Evolutionary conservation across 169 alveolate genomes (phyloP).

Genomic region (Plasmodium vivax): DNA sequence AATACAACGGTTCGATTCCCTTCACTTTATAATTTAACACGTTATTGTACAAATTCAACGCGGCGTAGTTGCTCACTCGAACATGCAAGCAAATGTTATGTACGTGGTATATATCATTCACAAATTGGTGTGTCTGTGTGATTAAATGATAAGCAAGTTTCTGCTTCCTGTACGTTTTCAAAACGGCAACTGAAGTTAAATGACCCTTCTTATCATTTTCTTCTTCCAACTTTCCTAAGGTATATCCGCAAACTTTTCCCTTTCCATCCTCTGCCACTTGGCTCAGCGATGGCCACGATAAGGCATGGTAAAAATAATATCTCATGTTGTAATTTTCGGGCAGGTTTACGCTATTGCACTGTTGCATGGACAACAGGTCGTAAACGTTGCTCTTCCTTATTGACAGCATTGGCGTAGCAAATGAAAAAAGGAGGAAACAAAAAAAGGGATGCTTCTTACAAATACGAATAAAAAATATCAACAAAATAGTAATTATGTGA

Average conservation of each 20-base stretch:
- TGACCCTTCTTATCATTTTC: constrained; percentile 84
- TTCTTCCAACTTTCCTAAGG: constrained; percentile 84
- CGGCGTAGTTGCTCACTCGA: constrained; percentile 83
- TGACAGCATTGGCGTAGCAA: constrained; percentile 75
- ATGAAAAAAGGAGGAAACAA: not conserved
- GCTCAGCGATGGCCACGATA: constrained; percentile 95
- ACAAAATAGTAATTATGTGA: not conserved
- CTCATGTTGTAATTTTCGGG: constrained; percentile 95
- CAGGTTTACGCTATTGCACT: constrained; percentile 83
- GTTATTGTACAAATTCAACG: constrained; percentile 77
- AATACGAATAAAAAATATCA: not conserved
- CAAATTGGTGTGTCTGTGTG: constrained; percentile 78
- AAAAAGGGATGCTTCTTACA: not conserved
- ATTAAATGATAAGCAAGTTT: constrained; percentile 81
- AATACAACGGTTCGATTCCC: constrained; percentile 78
- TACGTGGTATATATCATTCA: constrained; percentile 37
- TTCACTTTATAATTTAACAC: constrained; percentile 80
- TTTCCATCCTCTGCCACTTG: constrained; percentile 76
- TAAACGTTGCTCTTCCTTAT: constrained; percentile 79
- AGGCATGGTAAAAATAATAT: constrained; percentile 95
- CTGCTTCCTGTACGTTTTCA: constrained; percentile 79
- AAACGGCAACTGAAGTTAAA: constrained; percentile 85
- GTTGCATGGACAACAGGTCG: constrained; percentile 81
- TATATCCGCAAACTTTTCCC: constrained; percentile 84
- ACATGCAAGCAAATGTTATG: constrained; percentile 79